Conservation (phyloP, 495 filamentous ascomycete species). For the Aspergillus diversus region DNA sequence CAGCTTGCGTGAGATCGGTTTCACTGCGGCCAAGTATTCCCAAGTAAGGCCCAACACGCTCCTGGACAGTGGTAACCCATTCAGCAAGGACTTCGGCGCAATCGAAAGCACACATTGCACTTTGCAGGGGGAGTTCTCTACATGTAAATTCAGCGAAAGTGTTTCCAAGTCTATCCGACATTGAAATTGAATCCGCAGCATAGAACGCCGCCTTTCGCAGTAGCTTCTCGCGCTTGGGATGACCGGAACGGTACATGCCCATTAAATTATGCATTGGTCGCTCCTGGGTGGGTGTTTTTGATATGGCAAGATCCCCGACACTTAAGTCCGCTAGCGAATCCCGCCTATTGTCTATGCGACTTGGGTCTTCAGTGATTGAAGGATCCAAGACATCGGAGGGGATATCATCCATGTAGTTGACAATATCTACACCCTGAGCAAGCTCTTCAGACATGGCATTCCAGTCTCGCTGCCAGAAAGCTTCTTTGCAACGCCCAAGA, state of each 20-base stretch:
- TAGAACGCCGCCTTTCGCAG: conserved; percentile 93
- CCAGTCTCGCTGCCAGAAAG: conserved; percentile 93
- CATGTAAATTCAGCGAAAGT: conserved; percentile 86
- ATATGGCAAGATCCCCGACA: conserved; percentile 47
- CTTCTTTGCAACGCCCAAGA: conserved; percentile 86
- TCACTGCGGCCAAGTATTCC: conserved; percentile 85
- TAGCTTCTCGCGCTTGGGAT: conserved; percentile 78
- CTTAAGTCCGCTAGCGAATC: conserved; percentile 47
- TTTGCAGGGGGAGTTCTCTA: conserved; percentile 89
- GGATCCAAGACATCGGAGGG: conserved; percentile 37
- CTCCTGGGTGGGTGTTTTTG: conserved; percentile 45
- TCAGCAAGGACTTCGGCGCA: conserved; percentile 97
- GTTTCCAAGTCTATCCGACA: conserved; percentile 85
- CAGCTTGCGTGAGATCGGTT: conserved; percentile 74
- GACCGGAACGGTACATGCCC: conserved; percentile 38
- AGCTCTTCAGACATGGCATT: conserved; percentile 92
- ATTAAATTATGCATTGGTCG: conserved; percentile 40
- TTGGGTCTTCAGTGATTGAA: conserved; percentile 30
- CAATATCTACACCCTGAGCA: conserved; percentile 74
- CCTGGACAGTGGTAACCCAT: conserved; percentile 94
- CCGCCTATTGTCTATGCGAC: conserved; percentile 31
- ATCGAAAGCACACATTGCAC: conserved; percentile 91
- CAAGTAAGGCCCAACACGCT: conserved; percentile 85
- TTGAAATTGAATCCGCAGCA: conserved; percentile 87
- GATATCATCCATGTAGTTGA: conserved; percentile 68